Evolutionary conservation across 1,139 yeast genomes (phyloP), one percentile per base, ranked within the genome.

Genomic region (Blastobotrys indianensis): DNA sequence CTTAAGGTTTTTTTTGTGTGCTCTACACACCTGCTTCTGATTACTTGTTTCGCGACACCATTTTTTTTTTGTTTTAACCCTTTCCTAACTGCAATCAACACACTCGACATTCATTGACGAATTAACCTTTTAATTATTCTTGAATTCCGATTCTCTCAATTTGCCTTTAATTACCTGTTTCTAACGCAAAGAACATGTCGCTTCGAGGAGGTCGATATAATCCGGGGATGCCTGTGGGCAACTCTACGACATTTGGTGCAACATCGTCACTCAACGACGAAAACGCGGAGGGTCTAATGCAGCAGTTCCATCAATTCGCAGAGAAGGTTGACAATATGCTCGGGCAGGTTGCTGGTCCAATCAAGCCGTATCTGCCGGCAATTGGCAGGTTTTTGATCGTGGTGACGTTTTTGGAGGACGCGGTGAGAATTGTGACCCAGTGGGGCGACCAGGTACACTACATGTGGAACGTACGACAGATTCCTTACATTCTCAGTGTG

Each of bases 401-500:
- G 50, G 96, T 95, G 44, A 92, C 98, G 1, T 92, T 90, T 63
- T 79, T 81, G 58, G 98, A 92, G 66, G 98, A 92, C 62, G 80
- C 96, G 1, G 65, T 84, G 49, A 76, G 98, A 65, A 86, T 92
- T 59, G 62, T 82, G 50, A 73, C 88, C 12, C 97, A 90, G 67
- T 92, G 97, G 97, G 67, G 75, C 31, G 95, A 88, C 60, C 98
- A 92, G 66, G 87, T 87, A 29, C 82, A 80, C 63, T 92, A 85
- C 65, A 74, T 92, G 58, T 78, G 86, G 71, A 79, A 79, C 57
- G 85, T 82, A 69, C 81, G 95, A 61, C 87, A 82, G 58, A 68
- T 82, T 52, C 94, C 95, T 68, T 76, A 79, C 56, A 79, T 85
- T 75, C 65, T 90, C 49, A 87, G 92, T n/a, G 75, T 84, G 29